Conservation (phyloP, 768 basidiomycete genomes). For the Chiua virens region DNA sequence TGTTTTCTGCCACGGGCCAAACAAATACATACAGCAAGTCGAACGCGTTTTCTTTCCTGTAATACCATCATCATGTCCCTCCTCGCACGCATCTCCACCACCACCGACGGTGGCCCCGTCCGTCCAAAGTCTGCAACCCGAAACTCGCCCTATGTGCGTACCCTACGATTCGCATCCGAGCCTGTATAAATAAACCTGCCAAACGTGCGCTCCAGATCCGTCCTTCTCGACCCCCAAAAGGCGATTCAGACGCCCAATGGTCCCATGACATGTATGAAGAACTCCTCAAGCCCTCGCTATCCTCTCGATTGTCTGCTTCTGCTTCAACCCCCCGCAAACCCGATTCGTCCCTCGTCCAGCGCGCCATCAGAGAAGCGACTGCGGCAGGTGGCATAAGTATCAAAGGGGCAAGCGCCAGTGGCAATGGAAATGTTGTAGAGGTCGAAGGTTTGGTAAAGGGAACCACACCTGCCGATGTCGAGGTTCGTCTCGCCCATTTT, state of each 20-base stretch:
- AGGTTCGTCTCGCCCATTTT: constrained; percentile 25
- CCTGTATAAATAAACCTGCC: constrained; percentile 20
- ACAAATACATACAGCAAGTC: constrained; percentile 22
- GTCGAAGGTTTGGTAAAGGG: constrained; percentile 72
- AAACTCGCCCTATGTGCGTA: constrained; percentile 37
- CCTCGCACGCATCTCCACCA: constrained; percentile 28
- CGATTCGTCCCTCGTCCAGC: constrained; percentile 54
- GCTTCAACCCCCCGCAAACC: constrained; percentile 49
- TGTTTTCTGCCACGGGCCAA: constrained; percentile 32
- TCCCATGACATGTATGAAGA: constrained; percentile 69
- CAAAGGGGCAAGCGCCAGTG: constrained; percentile 60
- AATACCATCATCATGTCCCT: constrained; percentile 29
- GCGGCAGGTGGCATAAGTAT: constrained; percentile 49
- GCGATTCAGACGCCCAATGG: constrained; percentile 66
- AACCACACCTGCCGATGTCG: constrained; percentile 81
- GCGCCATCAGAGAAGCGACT: constrained; percentile 64
- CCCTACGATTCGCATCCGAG: constrained; percentile 29
- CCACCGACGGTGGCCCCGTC: constrained; percentile 28
- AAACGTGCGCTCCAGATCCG: constrained; percentile 25
- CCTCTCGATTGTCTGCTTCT: constrained; percentile 51
- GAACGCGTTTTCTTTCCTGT: constrained; percentile 6
- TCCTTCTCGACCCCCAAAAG: constrained; percentile 58
- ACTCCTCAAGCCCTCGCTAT: constrained; percentile 54
- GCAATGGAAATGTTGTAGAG: constrained; percentile 66
- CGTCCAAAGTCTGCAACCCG: constrained; percentile 32